Conservation (phyloP, 202 grass and related monocot species). For the Brachypodium distachyon region DNA sequence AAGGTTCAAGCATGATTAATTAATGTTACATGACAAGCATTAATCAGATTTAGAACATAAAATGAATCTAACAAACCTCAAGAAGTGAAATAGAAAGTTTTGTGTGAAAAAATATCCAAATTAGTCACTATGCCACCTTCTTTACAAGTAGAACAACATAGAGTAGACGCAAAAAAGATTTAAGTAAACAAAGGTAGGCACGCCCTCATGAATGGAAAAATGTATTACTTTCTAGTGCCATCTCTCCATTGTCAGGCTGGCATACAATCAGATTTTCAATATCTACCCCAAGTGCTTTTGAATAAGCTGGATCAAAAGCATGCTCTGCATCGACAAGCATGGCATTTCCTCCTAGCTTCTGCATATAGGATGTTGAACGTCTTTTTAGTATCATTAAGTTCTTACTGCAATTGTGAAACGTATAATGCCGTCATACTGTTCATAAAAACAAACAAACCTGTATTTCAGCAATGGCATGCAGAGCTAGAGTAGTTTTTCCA, state of each 20-base stretch:
- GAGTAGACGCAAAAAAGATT: not conserved
- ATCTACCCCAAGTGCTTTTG: slow-evolving; percentile 85
- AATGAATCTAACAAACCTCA: not conserved
- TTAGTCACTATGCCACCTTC: not conserved
- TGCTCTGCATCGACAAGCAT: slow-evolving; percentile 99
- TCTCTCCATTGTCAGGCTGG: slow-evolving; percentile 97
- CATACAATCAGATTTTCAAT: slow-evolving; percentile 99
- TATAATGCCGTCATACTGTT: not conserved
- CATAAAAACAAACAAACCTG: slow-evolving; percentile 47
- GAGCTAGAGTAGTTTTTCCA: slow-evolving; percentile 93
- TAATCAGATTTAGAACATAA: not conserved
- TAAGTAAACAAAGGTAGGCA: not conserved
- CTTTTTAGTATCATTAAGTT: not conserved
- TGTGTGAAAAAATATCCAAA: not conserved
- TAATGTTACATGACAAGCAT: not conserved
- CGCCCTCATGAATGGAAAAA: not conserved
- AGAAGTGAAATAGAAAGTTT: not conserved
- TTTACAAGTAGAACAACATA: slow-evolving; percentile 1
- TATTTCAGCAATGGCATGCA: slow-evolving; percentile 96
- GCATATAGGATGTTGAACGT: slow-evolving; percentile 24
- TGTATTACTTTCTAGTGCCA: slow-evolving; percentile 92
- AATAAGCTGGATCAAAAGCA: slow-evolving; percentile 98
- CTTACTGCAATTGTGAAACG: not conserved
- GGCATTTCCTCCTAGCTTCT: slow-evolving; percentile 95
- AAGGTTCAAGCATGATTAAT: not conserved